These are phyloP conservation scores for Ajuga chamaepitys DNA, from an alignment of 257 asterid species.

Conservation along the genomic window DNA sequence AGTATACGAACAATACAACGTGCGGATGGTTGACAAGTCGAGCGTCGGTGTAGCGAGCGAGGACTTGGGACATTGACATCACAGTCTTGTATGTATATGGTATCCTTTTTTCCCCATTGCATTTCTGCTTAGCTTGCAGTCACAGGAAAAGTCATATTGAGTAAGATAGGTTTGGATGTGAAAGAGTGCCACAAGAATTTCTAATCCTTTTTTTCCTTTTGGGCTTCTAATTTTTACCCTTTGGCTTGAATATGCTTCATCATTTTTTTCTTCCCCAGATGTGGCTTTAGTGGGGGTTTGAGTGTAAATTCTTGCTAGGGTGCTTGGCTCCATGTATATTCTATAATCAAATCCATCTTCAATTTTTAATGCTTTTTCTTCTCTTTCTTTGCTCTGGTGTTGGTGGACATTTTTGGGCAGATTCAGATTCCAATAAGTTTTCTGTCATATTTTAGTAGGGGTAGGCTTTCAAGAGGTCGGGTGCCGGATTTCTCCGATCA, in stretches of 20 bases:
- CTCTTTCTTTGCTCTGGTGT: neutral
- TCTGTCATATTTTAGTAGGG: no score
- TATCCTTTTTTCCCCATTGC: neutral
- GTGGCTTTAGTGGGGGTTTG: conserved; percentile 9
- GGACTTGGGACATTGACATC: conserved; percentile 30
- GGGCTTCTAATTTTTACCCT: conserved; percentile 14
- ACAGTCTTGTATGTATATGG: conserved; percentile 10
- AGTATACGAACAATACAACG: conserved; percentile 58
- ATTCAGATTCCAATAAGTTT: no score
- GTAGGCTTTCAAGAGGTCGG: no score
- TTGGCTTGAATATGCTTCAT: conserved; percentile 29
- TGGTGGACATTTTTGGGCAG: no score
- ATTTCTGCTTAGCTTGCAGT: neutral
- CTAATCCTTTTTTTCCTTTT: conserved; percentile 15
- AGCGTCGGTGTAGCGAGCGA: conserved; percentile 62
- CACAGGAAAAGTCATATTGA: neutral
- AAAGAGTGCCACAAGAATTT: neutral
- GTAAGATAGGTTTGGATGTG: conserved; percentile 6
- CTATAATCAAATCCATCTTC: conserved; percentile 33
- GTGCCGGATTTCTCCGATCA: no score
- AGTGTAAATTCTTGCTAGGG: conserved; percentile 43
- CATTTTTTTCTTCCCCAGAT: conserved; percentile 12
- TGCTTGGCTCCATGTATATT: conserved; percentile 46
- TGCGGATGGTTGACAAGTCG: conserved; percentile 59
- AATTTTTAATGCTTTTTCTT: neutral